Evolutionary conservation across 2,329 filamentous ascomycete species (phyloP).

Genomic region (Diaporthe sp.): DNA sequence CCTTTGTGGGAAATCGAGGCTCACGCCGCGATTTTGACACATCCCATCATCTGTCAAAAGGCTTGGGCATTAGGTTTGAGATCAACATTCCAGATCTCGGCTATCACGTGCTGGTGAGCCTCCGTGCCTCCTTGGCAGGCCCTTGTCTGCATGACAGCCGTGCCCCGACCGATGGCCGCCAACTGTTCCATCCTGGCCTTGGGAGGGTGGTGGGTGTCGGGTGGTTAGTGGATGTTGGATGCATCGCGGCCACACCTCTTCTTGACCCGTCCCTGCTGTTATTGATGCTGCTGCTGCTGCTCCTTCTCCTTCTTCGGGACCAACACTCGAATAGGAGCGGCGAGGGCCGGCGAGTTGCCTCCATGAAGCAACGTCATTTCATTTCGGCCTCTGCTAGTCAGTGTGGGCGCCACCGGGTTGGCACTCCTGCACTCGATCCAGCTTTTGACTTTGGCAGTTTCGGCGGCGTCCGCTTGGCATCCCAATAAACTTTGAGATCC

Average conservation of each 20-base stretch:
- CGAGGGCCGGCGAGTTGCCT: background rate
- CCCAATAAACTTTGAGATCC: constrained; percentile 10
- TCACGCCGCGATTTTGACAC: constrained; percentile 18
- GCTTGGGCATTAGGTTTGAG: constrained; percentile 18
- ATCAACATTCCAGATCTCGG: constrained; percentile 15
- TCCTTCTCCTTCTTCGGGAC: background rate
- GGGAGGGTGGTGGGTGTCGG: constrained; percentile 6
- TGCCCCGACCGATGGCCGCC: background rate
- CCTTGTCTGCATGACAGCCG: constrained; percentile 22
- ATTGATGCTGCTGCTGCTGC: background rate
- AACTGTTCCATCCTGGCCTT: constrained; percentile 22
- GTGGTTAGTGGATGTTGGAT: constrained; percentile 4
- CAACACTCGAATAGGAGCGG: constrained; percentile 13
- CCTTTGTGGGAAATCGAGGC: background rate
- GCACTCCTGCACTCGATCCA: background rate
- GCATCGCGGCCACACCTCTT: constrained; percentile 7
- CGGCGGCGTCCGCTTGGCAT: constrained; percentile 26
- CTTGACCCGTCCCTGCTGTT: background rate
- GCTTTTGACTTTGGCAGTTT: constrained; percentile 23
- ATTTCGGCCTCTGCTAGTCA: constrained; percentile 25
- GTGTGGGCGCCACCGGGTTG: background rate
- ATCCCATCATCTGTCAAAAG: constrained; percentile 27
- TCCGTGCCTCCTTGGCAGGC: constrained; percentile 21
- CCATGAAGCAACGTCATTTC: constrained; percentile 17
- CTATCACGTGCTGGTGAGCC: constrained; percentile 5